Percentiles rank a stretch among this genome's conserved stretches.
Conservation (phyloP, 2,329 filamentous ascomycete genomes). For the Cercospora zeae-maydis region DNA sequence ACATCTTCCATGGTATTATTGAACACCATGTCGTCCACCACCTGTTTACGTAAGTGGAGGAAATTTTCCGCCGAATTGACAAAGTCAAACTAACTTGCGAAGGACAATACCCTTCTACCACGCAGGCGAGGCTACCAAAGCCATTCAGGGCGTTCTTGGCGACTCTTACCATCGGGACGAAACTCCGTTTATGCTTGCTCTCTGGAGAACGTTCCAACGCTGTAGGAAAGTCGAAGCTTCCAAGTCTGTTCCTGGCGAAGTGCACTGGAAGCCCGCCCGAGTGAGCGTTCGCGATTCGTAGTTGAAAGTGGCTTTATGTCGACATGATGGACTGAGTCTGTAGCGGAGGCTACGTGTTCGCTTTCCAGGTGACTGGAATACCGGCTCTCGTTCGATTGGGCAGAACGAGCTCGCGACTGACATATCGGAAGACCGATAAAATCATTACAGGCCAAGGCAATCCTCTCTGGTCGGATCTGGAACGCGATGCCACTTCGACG, state of each 20-base stretch:
- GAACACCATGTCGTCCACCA: constrained; percentile 64
- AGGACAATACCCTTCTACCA: constrained; percentile 57
- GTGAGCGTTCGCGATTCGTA: background rate
- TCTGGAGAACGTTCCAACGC: constrained; percentile 39
- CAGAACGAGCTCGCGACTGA: background rate
- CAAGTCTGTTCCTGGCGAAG: background rate
- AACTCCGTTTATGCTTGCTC: constrained; percentile 64
- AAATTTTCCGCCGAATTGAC: constrained; percentile 39
- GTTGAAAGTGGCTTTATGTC: background rate
- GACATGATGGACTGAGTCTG: background rate
- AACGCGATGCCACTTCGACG: too few relatives aligned
- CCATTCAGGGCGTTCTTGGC: constrained; percentile 56
- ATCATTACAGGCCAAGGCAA: background rate
- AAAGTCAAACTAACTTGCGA: background rate
- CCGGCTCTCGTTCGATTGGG: background rate
- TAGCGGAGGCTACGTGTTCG: too few relatives aligned
- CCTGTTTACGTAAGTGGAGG: constrained; percentile 34
- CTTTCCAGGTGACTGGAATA: background rate
- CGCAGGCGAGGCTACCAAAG: constrained; percentile 38
- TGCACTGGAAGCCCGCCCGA: background rate
- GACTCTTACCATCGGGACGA: constrained; percentile 45
- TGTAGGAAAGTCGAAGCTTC: background rate
- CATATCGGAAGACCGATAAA: background rate
- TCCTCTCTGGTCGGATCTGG: too few relatives aligned
- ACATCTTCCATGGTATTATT: constrained; percentile 65